Base-by-base conservation (phyloP, 352 stramenopile genomes). In the Phytopythium litorale region DNA sequence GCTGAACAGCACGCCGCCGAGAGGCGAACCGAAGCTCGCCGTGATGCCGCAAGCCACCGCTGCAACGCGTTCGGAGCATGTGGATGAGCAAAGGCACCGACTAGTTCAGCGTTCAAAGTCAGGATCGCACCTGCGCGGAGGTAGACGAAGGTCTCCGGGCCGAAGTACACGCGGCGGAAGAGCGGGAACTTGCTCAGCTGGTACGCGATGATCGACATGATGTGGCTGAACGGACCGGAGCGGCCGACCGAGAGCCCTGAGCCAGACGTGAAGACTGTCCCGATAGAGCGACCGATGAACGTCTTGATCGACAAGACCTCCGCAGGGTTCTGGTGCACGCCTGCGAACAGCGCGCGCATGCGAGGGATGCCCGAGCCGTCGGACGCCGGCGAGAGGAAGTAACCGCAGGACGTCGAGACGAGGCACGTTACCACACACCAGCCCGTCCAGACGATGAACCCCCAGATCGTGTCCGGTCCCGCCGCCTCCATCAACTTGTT, bases 1-100 rank as follows among this genome's bases (percentile, higher is more conserved):
- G 43, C 84, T 92, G 66, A 89, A 95, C 4, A 95, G 64, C 12
- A 95, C 77, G 7, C 86, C 84, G 8, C 86, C 86, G 0, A 95
- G 66, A 3, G 86, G 86, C 0, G 84, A 91, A 7, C 86, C 86
- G 48, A 95, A 95, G 46, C 81, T 91, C 25, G 86, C 84, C 0
- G 86, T 93, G 60, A 92, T 83, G 23, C 86, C 86, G 60, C 79
- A 89, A 0, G 86, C 86, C 25, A 92, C 79, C 21, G 81, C 86
- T 77, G 35, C 55, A 45, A 2, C 33, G n/a, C 9, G 40, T 9
- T 46, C 21, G 40, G 40, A 11, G 12, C 6, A 28, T 3, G 7
- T 4, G 28, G 1, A 19, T 49, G 7, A 49, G 42, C 42, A 28
- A 25, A n/a, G 1, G 0, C 7, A 49, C 11, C 18, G 42, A 15